Percentiles rank a stretch among this genome's conserved stretches.
phyloP scores from a whole-genome alignment of 2,329 filamentous ascomycete genomes.

The Sarocladiaceae sp. region DNA sequence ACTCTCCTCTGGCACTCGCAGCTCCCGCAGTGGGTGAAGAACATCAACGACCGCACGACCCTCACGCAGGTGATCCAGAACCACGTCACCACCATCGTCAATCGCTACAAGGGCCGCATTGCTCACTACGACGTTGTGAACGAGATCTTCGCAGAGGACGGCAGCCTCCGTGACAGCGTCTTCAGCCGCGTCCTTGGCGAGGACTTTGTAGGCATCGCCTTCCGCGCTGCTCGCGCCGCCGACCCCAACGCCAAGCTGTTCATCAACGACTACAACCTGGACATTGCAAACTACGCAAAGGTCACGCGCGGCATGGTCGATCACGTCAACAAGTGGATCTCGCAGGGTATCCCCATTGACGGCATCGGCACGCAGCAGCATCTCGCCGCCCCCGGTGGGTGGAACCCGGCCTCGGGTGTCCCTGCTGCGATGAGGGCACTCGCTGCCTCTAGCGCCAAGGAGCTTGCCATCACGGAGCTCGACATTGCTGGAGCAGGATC shows the following conservation, averaged over 20 bases:
- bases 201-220: slow-evolving; percentile 63
- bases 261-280: slow-evolving; percentile 71
- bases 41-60: slow-evolving; percentile 43
- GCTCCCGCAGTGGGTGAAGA: slow-evolving; percentile 51
- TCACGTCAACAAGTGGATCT: slow-evolving; percentile 58
- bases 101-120: slow-evolving; percentile 56
- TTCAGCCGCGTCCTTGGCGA: slow-evolving; percentile 65
- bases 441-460: slow-evolving; percentile 40
- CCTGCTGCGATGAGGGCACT: slow-evolving; percentile 46
- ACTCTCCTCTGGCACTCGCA: slow-evolving; percentile 60
- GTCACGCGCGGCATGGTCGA: slow-evolving; percentile 41
- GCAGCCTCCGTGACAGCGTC: slow-evolving; percentile 51
- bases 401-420: slow-evolving; percentile 23
- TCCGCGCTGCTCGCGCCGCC: slow-evolving; percentile 58
- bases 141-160: slow-evolving; percentile 58
- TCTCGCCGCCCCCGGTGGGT: slow-evolving; percentile 37
- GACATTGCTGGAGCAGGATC: slow-evolving; percentile 55
- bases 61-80: slow-evolving; percentile 50
- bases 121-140: slow-evolving; percentile 58
- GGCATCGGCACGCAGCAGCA: slow-evolving; percentile 55
- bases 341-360: slow-evolving; percentile 57
- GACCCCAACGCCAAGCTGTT: slow-evolving; percentile 65
- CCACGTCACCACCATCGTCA: slow-evolving; percentile 52
- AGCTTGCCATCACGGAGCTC: slow-evolving; percentile 61
- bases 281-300: slow-evolving; percentile 54